Conservation (phyloP, 1,284 basidiomycete species). For the Microbotryum violaceum region DNA sequence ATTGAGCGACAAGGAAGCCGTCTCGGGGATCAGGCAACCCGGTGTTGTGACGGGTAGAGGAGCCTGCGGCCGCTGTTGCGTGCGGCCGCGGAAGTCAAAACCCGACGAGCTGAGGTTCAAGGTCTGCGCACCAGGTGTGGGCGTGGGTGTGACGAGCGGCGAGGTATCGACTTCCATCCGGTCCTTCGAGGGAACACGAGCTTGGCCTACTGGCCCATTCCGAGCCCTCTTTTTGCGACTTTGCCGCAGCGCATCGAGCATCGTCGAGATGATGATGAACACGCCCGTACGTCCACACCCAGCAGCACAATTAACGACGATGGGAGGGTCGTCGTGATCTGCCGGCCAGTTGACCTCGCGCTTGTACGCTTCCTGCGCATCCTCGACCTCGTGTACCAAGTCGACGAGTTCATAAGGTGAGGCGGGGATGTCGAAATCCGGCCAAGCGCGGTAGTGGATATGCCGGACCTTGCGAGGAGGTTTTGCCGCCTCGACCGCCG, state of each 20-base stretch:
- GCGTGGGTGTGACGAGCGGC: neutral
- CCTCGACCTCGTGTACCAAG: slow-evolving; percentile 56
- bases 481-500: slow-evolving; percentile 7
- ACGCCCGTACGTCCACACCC: slow-evolving; percentile 87
- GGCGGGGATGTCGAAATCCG: slow-evolving; percentile 85
- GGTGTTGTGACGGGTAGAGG: too few relatives aligned
- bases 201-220: neutral
- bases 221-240: slow-evolving; percentile 43
- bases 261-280: slow-evolving; percentile 79
- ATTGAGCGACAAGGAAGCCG: too few relatives aligned
- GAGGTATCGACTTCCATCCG: slow-evolving; percentile 24
- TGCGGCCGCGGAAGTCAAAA: neutral
- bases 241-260: slow-evolving; percentile 64
- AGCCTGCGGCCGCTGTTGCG: neutral
- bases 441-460: slow-evolving; percentile 85
- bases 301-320: slow-evolving; percentile 55
- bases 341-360: slow-evolving; percentile 37
- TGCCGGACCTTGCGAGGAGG: slow-evolving; percentile 54
- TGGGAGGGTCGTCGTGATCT: slow-evolving; percentile 38
- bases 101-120: neutral
- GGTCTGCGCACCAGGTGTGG: neutral
- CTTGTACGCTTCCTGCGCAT: slow-evolving; percentile 52
- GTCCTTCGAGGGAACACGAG: neutral
- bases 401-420: slow-evolving; percentile 64
- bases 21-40: too few relatives aligned